These are phyloP conservation scores for Cyberlindnera japonica DNA, from an alignment of 805 yeast species.

Conservation along the genomic window DNA sequence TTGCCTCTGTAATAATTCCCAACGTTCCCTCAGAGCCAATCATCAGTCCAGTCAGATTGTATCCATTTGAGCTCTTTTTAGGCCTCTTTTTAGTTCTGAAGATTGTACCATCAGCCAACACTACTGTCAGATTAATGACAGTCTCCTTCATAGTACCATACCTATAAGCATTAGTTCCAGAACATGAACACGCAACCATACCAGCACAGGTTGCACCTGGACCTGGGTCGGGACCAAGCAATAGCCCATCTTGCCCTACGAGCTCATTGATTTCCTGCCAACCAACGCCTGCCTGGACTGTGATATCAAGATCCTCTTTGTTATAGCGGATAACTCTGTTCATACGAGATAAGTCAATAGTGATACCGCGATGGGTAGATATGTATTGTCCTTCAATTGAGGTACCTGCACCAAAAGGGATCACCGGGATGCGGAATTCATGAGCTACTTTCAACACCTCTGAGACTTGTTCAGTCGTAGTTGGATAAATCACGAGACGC, in stretches of 20 bases:
- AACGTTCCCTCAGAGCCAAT: conserved; percentile 78
- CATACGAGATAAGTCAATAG: conserved; percentile 59
- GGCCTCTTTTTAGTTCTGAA: conserved; percentile 72
- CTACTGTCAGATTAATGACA: conserved; percentile 63
- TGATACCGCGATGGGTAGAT: conserved; percentile 56
- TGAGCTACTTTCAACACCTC: conserved; percentile 52
- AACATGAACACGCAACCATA: conserved; percentile 71
- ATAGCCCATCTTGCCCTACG: conserved; percentile 42
- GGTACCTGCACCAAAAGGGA: conserved; percentile 63
- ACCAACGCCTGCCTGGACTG: conserved; percentile 73
- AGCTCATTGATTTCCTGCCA: conserved; percentile 66
- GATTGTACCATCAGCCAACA: conserved; percentile 74
- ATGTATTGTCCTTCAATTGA: conserved; percentile 66
- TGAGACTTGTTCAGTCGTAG: conserved; percentile 54
- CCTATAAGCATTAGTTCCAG: conserved; percentile 73
- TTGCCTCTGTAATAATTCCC: conserved; percentile 74
- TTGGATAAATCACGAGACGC: conserved; percentile 46
- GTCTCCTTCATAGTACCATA: conserved; percentile 81
- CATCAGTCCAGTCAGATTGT: conserved; percentile 69
- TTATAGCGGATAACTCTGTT: conserved; percentile 52
- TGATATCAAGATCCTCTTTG: conserved; percentile 62
- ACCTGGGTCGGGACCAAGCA: conserved; percentile 76
- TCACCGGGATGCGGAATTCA: conserved; percentile 51
- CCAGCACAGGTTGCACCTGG: conserved; percentile 82
- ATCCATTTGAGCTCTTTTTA: conserved; percentile 73